Conservation (phyloP, 1,284 basidiomycete genomes). For the Ustilago loliicola region DNA sequence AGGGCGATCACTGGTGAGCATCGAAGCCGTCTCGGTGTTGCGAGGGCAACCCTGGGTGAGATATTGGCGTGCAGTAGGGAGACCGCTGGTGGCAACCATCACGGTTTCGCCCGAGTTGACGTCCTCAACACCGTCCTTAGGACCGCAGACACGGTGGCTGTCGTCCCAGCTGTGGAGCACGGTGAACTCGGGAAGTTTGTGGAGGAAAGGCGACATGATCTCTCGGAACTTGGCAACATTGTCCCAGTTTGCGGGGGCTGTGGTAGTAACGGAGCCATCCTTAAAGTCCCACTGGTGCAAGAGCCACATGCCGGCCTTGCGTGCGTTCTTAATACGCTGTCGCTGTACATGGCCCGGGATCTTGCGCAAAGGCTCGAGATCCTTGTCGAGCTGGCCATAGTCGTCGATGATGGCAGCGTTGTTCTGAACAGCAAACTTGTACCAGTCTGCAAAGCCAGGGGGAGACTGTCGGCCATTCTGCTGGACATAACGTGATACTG, state of each 20-base stretch:
- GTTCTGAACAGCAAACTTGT: constrained; percentile 21
- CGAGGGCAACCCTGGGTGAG: constrained; percentile 25
- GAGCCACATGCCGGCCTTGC: background rate
- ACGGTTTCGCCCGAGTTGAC: background rate
- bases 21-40: constrained; percentile 10
- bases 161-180: constrained; percentile 40
- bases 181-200: constrained; percentile 26
- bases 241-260: constrained; percentile 9
- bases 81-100: background rate
- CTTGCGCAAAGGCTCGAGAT: constrained; percentile 24
- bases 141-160: constrained; percentile 23
- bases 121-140: constrained; percentile 17
- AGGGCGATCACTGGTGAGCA: constrained; percentile 27
- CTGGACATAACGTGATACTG: constrained; percentile 22
- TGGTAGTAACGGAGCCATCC: constrained; percentile 17
- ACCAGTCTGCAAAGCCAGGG: constrained; percentile 32
- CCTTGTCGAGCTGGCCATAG: constrained; percentile 35
- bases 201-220: constrained; percentile 29
- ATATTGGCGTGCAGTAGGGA: constrained; percentile 1
- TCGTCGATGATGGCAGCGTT: constrained; percentile 30
- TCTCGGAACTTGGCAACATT: background rate
- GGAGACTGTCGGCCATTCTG: constrained; percentile 26
- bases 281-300: constrained; percentile 28
- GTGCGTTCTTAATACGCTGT: constrained; percentile 17
- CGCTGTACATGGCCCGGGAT: constrained; percentile 22